These are phyloP conservation scores for Wallemia hederae DNA, from an alignment of 1,284 basidiomycete genomes.

Conservation along the genomic window DNA sequence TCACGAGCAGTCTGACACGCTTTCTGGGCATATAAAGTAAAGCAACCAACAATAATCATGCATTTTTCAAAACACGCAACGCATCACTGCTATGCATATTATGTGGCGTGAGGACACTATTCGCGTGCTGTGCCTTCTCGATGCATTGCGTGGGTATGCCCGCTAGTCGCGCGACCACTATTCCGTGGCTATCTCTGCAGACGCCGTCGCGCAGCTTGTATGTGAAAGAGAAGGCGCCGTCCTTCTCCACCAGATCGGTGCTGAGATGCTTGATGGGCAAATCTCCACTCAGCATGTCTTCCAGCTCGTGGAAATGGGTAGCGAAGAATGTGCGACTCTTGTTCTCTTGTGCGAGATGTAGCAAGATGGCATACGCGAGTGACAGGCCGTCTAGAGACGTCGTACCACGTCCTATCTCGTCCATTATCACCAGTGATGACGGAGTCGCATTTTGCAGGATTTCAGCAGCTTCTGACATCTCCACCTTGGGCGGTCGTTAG, in stretches of 20 bases:
- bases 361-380: conserved; percentile 67
- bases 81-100: too few relatives aligned
- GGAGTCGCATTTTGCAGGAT: conserved; percentile 45
- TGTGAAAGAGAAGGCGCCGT: conserved; percentile 48
- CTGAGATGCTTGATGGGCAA: conserved; percentile 10
- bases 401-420: conserved; percentile 86
- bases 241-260: conserved; percentile 17
- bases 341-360: conserved; percentile 47
- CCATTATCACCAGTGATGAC: conserved; percentile 70
- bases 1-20: background rate
- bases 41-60: too few relatives aligned
- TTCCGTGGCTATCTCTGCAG: conserved; percentile 68
- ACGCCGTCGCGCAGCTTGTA: conserved; percentile 54
- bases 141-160: conserved; percentile 34
- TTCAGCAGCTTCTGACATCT: conserved; percentile 21
- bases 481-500: conserved; percentile 13
- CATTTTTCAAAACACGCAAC: too few relatives aligned
- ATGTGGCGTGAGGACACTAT: too few relatives aligned
- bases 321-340: conserved; percentile 65
- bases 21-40: too few relatives aligned
- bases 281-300: conserved; percentile 41
- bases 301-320: conserved; percentile 85
- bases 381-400: conserved; percentile 71
- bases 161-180: conserved; percentile 67
- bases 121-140: too few relatives aligned